phyloP scores from a whole-genome alignment of 306 rosid species.

The Cucurbita ficifolia region DNA sequence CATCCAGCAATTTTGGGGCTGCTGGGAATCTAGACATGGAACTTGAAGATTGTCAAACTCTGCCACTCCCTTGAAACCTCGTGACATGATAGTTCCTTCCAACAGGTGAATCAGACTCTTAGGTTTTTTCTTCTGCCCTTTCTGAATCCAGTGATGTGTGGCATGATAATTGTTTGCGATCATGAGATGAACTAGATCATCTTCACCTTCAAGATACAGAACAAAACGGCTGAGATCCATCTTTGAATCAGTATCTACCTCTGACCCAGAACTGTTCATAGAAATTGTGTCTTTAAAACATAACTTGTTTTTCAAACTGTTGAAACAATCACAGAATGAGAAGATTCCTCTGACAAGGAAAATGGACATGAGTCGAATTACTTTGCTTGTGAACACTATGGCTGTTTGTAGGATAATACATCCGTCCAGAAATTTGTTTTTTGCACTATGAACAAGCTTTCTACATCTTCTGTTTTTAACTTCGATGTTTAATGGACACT shows the following conservation, averaged over 20 bases:
- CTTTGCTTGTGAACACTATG: constrained; percentile 47
- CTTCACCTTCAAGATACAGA: constrained; percentile 81
- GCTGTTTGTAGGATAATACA: constrained; percentile 45
- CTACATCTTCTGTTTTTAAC: constrained; percentile 24
- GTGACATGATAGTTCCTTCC: constrained; percentile 33
- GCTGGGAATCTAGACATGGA: constrained; percentile 30
- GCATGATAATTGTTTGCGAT: constrained; percentile 42
- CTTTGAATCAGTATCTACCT: constrained; percentile 9
- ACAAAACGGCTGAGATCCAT: constrained; percentile 49
- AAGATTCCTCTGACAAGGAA: constrained; percentile 19
- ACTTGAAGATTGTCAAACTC: constrained; percentile 41
- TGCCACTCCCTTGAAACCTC: constrained; percentile 45
- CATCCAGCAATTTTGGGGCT: constrained; percentile 60
- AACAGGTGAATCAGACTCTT: constrained; percentile 31
- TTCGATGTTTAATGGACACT: constrained; percentile 31
- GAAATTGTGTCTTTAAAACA: constrained; percentile 8
- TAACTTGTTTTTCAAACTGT: constrained; percentile 16
- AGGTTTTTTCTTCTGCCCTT: constrained; percentile 45
- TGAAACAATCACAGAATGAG: constrained; percentile 17
- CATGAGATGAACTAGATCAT: constrained; percentile 50
- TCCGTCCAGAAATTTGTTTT: constrained; percentile 16
- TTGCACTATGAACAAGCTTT: constrained; percentile 40
- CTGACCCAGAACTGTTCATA: constrained; percentile 13
- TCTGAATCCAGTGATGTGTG: constrained; percentile 46
- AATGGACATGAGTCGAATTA: constrained; percentile 35